A percentile compares a stretch with the other conserved stretches of the same genome.
Conservation (phyloP, 805 yeast genomes). For the Candida takata region DNA sequence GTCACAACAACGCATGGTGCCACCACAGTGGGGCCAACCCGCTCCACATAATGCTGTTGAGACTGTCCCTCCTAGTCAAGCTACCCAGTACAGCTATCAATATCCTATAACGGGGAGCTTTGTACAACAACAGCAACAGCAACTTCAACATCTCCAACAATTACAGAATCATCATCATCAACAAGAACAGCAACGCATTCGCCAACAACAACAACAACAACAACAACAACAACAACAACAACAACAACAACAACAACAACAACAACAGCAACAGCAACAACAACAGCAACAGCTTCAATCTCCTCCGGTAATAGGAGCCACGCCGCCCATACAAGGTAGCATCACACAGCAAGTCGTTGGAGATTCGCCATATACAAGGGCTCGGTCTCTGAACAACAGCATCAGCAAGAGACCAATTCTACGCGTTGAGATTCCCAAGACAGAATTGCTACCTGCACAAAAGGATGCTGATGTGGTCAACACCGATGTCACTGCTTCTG, state of each 20-base stretch:
- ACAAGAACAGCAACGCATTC: constrained; percentile 5
- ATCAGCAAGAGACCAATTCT: constrained; percentile 21
- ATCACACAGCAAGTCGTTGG: neutral
- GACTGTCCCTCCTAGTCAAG: constrained; percentile 5
- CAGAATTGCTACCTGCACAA: neutral
- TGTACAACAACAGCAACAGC: constrained; percentile 6
- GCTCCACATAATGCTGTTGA: constrained; percentile 4
- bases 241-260: constrained; percentile 2
- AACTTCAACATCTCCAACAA: constrained; percentile 2
- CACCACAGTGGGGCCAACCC: constrained; percentile 8
- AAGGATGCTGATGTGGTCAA: constrained; percentile 13
- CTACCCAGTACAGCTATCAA: constrained; percentile 4
- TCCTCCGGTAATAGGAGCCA: neutral
- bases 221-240: constrained; percentile 5
- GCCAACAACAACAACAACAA: constrained; percentile 2
- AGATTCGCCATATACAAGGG: constrained; percentile 14
- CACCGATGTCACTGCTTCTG: too few relatives aligned
- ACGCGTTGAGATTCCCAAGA: constrained; percentile 22
- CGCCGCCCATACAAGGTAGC: neutral
- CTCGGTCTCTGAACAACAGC: constrained; percentile 19
- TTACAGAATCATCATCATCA: constrained; percentile 6
- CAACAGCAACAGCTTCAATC: constrained; percentile 5
- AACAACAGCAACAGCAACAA: neutral
- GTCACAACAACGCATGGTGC: constrained; percentile 3
- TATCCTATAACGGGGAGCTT: constrained; percentile 5